phyloP scores from a whole-genome alignment of 495 filamentous ascomycete genomes.

The Glonium stellatum region DNA sequence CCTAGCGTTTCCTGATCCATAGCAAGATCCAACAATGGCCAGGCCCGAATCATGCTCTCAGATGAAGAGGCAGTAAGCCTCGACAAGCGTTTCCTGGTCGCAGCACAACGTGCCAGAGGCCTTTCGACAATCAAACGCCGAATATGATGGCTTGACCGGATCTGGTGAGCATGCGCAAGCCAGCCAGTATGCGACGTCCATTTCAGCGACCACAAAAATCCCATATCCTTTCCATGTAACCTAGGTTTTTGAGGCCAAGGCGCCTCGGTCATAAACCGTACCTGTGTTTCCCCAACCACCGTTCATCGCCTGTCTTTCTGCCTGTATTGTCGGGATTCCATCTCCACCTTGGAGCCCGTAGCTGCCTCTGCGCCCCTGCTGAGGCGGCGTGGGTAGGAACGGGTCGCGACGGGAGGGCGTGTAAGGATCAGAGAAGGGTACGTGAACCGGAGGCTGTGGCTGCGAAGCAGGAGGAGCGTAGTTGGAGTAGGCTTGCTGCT shows the following conservation, averaged over 20 bases:
- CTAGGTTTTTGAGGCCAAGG: background rate
- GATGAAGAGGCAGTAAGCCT: background rate
- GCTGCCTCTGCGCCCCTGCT: slow-evolving; percentile 27
- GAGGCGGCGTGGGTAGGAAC: slow-evolving; percentile 29
- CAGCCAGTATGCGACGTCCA: background rate
- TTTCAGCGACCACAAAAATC: background rate
- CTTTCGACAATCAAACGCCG: background rate
- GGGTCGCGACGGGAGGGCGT: slow-evolving; percentile 31
- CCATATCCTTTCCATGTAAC: background rate
- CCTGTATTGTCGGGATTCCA: slow-evolving; percentile 4
- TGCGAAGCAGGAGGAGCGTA: slow-evolving; percentile 25
- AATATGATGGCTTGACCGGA: background rate
- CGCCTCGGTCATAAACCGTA: slow-evolving; percentile 9
- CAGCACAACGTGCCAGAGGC: background rate
- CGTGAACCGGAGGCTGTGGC: slow-evolving; percentile 35
- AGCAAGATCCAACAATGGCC: background rate
- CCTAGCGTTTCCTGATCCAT: background rate
- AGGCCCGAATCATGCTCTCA: background rate
- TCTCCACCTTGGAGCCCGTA: slow-evolving; percentile 25
- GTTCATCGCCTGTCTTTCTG: slow-evolving; percentile 12
- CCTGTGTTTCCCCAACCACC: slow-evolving; percentile 26
- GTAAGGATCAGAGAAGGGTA: slow-evolving; percentile 38
- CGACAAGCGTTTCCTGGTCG: background rate
- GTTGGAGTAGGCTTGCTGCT: slow-evolving; percentile 11
- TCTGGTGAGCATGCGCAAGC: background rate